Evolutionary conservation across 441 rosid species (phyloP), one percentile per base, ranked within the genome.

Genomic region (Geranium incanum): DNA sequence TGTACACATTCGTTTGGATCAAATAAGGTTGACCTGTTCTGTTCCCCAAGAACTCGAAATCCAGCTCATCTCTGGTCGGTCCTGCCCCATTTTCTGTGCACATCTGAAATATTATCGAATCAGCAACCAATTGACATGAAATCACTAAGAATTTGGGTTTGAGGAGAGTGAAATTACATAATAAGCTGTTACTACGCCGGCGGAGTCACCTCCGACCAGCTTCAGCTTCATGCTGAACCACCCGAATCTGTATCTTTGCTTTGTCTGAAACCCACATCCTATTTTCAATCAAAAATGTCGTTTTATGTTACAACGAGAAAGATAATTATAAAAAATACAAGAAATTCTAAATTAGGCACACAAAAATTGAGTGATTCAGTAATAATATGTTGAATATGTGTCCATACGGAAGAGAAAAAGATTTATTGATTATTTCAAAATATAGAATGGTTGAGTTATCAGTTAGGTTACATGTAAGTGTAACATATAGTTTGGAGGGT

Each of bases 181-280:
- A 79, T 85, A 88, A 71, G 97, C 95, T 45, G 93, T 91, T 5
- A 89, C 97, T 0, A 91, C 87, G 75, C 97, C 97, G 0, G 97
- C 97, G 38, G 93, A 91, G 70, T 91, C 95, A 0, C 93, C 95
- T 6, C 85, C 69, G 68, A 89, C 96, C 90, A 91, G 71, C 88
- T 88, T 91, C 15, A 91, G 86, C 66, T 86, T 85, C 97, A 88
- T 89, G 66, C 90, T 86, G 75, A 91, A 89, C 75, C 88, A 93
- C 4, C 97, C 97, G 75, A 91, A 88, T 79, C 88, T 74, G 83
- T 89, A 89, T 0, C 80, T 75, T 0, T 92, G 93, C 68, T 91
- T 91, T 33, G 96, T 87, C 74, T 88, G 96, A 73, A 91, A 91
- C 23, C 96, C 96, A 21, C 96, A 86, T 1, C 91, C 96, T 87